These are phyloP conservation scores for Pichia gijzeniarum DNA, from an alignment of 805 yeast genomes.

Conservation along the genomic window DNA sequence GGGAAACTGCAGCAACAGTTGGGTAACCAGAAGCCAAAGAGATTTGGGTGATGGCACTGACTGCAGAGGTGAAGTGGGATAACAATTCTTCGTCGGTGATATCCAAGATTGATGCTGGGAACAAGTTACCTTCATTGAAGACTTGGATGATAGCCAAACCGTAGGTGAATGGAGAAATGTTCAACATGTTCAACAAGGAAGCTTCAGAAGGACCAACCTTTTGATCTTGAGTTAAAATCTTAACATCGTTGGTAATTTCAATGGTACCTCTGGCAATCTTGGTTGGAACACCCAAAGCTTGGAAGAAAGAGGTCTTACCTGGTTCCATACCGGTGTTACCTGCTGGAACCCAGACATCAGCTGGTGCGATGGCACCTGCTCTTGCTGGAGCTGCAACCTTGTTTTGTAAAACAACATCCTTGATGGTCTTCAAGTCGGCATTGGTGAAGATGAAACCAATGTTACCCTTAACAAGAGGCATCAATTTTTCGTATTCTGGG, in stretches of 20 bases:
- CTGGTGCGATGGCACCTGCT: slow-evolving; percentile 99
- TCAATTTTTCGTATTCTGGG: slow-evolving; percentile 92
- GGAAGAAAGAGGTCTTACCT: slow-evolving; percentile 99
- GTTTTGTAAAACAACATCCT: slow-evolving; percentile 83
- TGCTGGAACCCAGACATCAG: slow-evolving; percentile 95
- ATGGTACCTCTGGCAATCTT: slow-evolving; percentile 99
- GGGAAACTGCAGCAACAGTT: slow-evolving; percentile 98
- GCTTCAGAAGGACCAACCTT: slow-evolving; percentile 99
- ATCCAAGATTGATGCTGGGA: slow-evolving; percentile 95
- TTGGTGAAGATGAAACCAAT: slow-evolving; percentile 99
- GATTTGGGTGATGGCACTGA: slow-evolving; percentile 88
- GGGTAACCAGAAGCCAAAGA: slow-evolving; percentile 99
- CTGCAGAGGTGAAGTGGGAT: slow-evolving; percentile 85
- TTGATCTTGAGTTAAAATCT: slow-evolving; percentile 79
- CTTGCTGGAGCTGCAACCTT: slow-evolving; percentile 99
- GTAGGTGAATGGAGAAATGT: slow-evolving; percentile 99
- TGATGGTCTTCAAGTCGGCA: slow-evolving; percentile 83
- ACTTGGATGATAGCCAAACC: slow-evolving; percentile 97
- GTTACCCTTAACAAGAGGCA: slow-evolving; percentile 96
- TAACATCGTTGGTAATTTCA: slow-evolving; percentile 96
- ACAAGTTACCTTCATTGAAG: slow-evolving; percentile 97
- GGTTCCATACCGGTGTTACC: slow-evolving; percentile 99
- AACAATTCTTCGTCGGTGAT: slow-evolving; percentile 97
- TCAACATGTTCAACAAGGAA: slow-evolving; percentile 95
- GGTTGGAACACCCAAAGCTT: slow-evolving; percentile 99